These are phyloP conservation scores for Populus davidiana DNA, from an alignment of 345 rosid species.

Conservation along the genomic window DNA sequence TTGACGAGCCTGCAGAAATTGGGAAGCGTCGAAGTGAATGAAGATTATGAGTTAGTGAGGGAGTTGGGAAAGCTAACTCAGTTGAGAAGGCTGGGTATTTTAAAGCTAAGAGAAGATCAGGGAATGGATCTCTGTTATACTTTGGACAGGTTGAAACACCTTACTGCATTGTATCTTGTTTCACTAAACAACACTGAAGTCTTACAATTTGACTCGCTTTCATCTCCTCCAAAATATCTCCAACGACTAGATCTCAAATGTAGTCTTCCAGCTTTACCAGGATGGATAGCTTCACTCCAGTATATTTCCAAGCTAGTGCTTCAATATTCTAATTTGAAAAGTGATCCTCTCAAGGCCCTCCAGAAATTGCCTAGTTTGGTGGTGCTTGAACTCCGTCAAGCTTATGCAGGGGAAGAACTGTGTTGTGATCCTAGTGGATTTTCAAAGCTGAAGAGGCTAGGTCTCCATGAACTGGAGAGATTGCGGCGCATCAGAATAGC, in stretches of 20 bases:
- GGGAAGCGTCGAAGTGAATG: constrained; percentile 2
- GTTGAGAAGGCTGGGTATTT: constrained; percentile 16
- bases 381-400: constrained; percentile 9
- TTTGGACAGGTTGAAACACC: not conserved
- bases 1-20: constrained; percentile 4
- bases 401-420: constrained; percentile 11
- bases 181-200: not conserved
- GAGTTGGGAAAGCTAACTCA: constrained; percentile 16
- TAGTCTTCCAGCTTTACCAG: not conserved
- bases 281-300: constrained; percentile 9
- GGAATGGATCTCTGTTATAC: not conserved
- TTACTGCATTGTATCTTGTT: not conserved
- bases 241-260: not conserved
- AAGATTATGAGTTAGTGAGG: not conserved
- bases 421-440: not conserved
- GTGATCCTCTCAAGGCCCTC: constrained; percentile 4
- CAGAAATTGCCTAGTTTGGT: constrained; percentile 5
- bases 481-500: not conserved
- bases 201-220: not conserved
- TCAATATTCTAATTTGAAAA: constrained; percentile 8
- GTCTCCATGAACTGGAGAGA: not conserved
- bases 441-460: not conserved
- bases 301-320: constrained; percentile 10
- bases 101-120: constrained; percentile 5
- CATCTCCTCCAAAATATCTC: constrained; percentile 4